Base-by-base conservation (phyloP, 768 basidiomycete species). In the Cystobasidium onofrii region DNA sequence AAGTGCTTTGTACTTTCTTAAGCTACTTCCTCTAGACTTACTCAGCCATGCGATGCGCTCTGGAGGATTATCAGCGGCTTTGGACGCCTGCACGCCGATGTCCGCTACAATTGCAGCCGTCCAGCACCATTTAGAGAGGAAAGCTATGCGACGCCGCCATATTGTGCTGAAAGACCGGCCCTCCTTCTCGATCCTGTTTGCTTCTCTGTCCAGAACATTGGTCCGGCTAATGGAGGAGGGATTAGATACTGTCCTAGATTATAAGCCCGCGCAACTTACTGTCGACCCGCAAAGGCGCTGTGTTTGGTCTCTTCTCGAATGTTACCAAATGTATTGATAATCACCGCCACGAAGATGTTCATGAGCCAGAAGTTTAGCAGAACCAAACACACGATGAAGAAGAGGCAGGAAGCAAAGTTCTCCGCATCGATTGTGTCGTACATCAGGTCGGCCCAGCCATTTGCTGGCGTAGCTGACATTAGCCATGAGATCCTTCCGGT, bases 341-440 rank as follows among this genome's bases (percentile, higher is more conserved):
- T 94, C n/a, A 96, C 92, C 20, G 94, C 93, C 71, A 96, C 91
- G 80, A 94, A 90, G 80, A 78, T 55, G 23, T 76, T 74, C 23
- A 77, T 64, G 18, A 78, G 55, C 82, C 82, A 83, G 80, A 96
- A 91, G 81, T 97, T 95, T 77, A 97, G 85, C 27, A 96, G 85
- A 76, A 98, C 83, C 74, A 97, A 83, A 69, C 88, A 88, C 34
- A 87, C 82, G 74, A 97, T 88, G 83, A 91, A 96, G 83, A 91
- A 97, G 73, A 93, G 83, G 75, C 86, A 89, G 0, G 92, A 90
- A n/a, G 88, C 82, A 79, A 89, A 90, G 81, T 88, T 94, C 79
- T 98, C 95, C 0, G 93, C 84, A 78, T 92, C 90, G 79, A 96
- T 90, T 84, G 90, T 88, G 20, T 81, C 78, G 81, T 96, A 97